phyloP scores from a whole-genome alignment of 2,329 filamentous ascomycete genomes.

The Alternaria burnsii region DNA sequence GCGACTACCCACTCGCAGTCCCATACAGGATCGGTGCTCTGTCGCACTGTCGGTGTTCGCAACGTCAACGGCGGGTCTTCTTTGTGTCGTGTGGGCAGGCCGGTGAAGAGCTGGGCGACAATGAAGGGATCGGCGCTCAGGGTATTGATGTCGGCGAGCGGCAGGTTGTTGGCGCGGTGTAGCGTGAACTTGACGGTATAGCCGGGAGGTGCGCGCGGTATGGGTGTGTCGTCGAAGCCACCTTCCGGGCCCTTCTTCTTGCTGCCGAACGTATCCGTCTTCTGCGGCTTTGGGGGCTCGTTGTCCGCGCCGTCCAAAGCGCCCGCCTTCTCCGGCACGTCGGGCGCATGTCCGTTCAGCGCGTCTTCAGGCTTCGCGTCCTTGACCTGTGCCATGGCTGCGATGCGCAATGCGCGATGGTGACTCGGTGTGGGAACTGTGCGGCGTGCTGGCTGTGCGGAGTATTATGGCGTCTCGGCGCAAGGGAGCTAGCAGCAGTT shows the following conservation, averaged over 20 bases:
- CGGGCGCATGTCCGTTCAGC: conserved; percentile 24
- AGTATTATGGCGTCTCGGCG: conserved; percentile 10
- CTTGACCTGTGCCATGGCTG: conserved; percentile 25
- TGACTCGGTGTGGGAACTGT: conserved; percentile 9
- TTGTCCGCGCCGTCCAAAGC: conserved; percentile 14
- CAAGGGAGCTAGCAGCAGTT: conserved; percentile 5
- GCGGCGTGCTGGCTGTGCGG: not conserved
- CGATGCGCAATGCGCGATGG: conserved; percentile 16
- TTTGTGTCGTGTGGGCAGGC: conserved; percentile 79
- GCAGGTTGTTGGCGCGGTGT: conserved; percentile 80
- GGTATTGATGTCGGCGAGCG: conserved; percentile 79
- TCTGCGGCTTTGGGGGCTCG: conserved; percentile 33
- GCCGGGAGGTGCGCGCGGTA: conserved; percentile 76
- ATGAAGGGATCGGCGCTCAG: conserved; percentile 86
- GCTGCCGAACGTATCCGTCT: conserved; percentile 34
- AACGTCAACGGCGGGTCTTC: conserved; percentile 80
- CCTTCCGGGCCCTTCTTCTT: conserved; percentile 67
- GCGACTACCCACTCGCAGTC: conserved; percentile 86
- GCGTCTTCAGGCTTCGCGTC: conserved; percentile 12
- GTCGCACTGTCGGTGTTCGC: conserved; percentile 78
- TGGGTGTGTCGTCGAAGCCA: conserved; percentile 80
- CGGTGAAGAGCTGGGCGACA: conserved; percentile 75
- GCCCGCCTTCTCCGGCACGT: conserved; percentile 23
- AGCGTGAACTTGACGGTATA: conserved; percentile 89
- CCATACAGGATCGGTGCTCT: conserved; percentile 79